A percentile compares a stretch with the other conserved stretches of the same genome.
phyloP scores from a whole-genome alignment of 495 filamentous ascomycete genomes.

The Penicillium soppii region DNA sequence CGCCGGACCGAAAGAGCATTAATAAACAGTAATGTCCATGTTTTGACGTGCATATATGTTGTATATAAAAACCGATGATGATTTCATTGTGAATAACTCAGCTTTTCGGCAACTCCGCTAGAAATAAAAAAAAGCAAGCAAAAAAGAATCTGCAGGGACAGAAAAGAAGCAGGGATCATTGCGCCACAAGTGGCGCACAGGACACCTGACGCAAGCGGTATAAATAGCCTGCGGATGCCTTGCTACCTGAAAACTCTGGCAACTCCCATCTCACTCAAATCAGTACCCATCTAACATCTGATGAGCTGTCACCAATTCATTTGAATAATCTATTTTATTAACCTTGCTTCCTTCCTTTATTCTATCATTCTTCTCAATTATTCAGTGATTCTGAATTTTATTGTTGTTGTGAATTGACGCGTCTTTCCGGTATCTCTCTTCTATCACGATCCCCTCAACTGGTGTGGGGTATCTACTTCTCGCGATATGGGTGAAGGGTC shows the following conservation, averaged over 20 bases:
- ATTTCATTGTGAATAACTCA: conserved; percentile 4
- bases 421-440: conserved; percentile 27
- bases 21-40: conserved; percentile 2
- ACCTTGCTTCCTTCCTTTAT: background rate
- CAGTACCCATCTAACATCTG: conserved; percentile 1
- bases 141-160: background rate
- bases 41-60: conserved; percentile 12
- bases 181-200: conserved; percentile 14
- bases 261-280: conserved; percentile 14
- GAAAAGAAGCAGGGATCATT: background rate
- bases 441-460: conserved; percentile 25
- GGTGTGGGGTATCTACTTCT: conserved; percentile 33
- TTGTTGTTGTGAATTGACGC: conserved; percentile 18
- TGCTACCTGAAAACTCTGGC: conserved; percentile 39
- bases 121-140: conserved; percentile 4
- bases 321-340: conserved; percentile 4
- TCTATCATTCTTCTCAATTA: background rate
- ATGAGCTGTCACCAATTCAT: conserved; percentile 8
- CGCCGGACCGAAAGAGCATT: background rate
- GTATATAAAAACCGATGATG: conserved; percentile 8
- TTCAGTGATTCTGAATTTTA: background rate
- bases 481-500: conserved; percentile 50
- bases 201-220: conserved; percentile 5
- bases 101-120: conserved; percentile 13
- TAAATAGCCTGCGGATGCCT: conserved; percentile 24